A percentile compares a stretch with the other conserved stretches of the same genome.
These are phyloP conservation scores for Colletotrichum echinochloae DNA, from an alignment of 2,329 filamentous ascomycete species.

Conservation along the genomic window DNA sequence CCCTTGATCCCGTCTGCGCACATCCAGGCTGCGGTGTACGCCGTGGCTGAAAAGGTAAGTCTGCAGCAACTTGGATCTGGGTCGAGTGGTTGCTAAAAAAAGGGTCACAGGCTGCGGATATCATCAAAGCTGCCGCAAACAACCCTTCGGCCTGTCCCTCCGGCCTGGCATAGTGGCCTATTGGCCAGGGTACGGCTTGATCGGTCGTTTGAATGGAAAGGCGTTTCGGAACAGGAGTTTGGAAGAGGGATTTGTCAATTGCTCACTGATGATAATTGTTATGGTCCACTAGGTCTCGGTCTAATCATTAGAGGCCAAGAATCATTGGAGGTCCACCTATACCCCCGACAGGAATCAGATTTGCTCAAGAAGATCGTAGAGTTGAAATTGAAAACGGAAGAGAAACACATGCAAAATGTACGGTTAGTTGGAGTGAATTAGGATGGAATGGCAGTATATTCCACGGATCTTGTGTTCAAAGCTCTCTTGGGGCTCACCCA, in stretches of 20 bases:
- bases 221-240: neutral
- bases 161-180: constrained; percentile 21
- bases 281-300: neutral
- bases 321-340: neutral
- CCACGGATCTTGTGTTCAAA: too few relatives aligned
- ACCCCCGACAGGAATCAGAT: neutral
- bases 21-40: constrained; percentile 66
- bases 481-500: too few relatives aligned
- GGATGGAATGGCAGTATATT: too few relatives aligned
- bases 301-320: neutral
- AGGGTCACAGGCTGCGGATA: constrained; percentile 56
- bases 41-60: constrained; percentile 62
- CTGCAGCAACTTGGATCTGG: neutral
- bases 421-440: neutral
- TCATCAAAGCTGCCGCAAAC: constrained; percentile 53
- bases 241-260: neutral
- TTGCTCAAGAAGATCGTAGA: neutral
- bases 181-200: neutral
- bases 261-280: neutral
- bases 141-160: constrained; percentile 6
- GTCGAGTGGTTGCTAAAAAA: constrained; percentile 23
- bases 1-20: constrained; percentile 60
- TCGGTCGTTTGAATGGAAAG: neutral
- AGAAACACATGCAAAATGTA: neutral
- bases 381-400: neutral